Evolutionary conservation across 2,329 filamentous ascomycete genomes (phyloP), one percentile per base, ranked within the genome.

Genomic region (Fusarium nodosum): DNA sequence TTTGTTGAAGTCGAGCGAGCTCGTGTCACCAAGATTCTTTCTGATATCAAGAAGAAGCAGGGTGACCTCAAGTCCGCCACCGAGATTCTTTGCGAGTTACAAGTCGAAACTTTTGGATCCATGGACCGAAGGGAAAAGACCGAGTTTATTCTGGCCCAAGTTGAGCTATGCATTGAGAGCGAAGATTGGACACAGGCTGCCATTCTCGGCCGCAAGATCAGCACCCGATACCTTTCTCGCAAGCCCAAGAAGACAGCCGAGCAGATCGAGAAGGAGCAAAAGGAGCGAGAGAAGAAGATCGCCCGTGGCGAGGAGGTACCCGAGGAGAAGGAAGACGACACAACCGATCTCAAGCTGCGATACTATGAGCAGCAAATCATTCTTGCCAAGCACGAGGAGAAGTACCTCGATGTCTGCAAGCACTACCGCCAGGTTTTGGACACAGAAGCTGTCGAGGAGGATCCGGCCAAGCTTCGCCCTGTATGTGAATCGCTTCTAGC

Each of bases 1-100:
- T 99, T 99, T 77, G 95, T 99, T 75, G 96, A 99, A 85, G 96
- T 99, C 55, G 96, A 99, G 86, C 91, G 96, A 73, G 96, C 96
- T 70, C 92, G 96, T 73, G 91, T 99, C 64, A 99, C 96, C 75
- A 93, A 91, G 78, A 97, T 97, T 71, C 87, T 99, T 15, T 98
- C 96, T 53, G 90, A 97, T 81, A 98, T 99, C 86, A 98, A 98
- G 87, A 97, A 97, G 83, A 84, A 92, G 71, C 93, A 98, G 82
- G 95, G 94, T 69, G 95, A 99, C 77, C 85, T 97, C 76, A 93
- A 93, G 78, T 90, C 93, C 7, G 96, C 96, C 31, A 91, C 93
- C 56, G 95, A 98, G 75, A 96, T 96, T 67, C 87, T 99, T 38
- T 99, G 96, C 82, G 96, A 99, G 83, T 87, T 99, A 64, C 96